phyloP scores from a whole-genome alignment of 2,329 filamentous ascomycete genomes.

The Neonectria magnoliae region DNA sequence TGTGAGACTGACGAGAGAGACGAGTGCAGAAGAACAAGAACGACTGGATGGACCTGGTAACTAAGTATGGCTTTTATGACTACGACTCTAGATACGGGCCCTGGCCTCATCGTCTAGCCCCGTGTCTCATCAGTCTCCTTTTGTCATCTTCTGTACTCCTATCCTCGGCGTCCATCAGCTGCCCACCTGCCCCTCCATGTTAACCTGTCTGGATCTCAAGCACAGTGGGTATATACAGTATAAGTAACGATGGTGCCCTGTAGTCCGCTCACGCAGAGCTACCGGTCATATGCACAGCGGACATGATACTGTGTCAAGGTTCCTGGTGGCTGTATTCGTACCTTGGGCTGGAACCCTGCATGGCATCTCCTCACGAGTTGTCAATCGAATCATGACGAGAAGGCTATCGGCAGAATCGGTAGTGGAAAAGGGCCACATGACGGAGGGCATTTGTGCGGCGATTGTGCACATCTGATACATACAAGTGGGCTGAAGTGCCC shows the following conservation, averaged over 20 bases:
- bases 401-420: background rate
- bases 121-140: conserved; percentile 13
- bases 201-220: conserved; percentile 5
- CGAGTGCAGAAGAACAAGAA: background rate
- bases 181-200: conserved; percentile 9
- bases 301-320: background rate
- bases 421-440: background rate
- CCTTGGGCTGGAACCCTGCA: conserved; percentile 8
- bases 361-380: conserved; percentile 9
- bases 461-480: background rate
- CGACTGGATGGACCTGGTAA: background rate
- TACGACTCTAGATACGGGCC: conserved; percentile 2
- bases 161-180: background rate
- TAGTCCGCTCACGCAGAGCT: background rate
- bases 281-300: background rate
- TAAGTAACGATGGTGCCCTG: background rate
- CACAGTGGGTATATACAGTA: background rate
- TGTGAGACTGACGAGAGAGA: background rate
- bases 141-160: background rate
- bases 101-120: conserved; percentile 6
- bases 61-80: background rate
- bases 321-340: background rate
- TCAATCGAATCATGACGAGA: conserved; percentile 5
- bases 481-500: background rate
- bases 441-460: background rate